These are phyloP conservation scores for Senecio squalidus DNA, from an alignment of 140 eudicot genomes.

Conservation along the genomic window DNA sequence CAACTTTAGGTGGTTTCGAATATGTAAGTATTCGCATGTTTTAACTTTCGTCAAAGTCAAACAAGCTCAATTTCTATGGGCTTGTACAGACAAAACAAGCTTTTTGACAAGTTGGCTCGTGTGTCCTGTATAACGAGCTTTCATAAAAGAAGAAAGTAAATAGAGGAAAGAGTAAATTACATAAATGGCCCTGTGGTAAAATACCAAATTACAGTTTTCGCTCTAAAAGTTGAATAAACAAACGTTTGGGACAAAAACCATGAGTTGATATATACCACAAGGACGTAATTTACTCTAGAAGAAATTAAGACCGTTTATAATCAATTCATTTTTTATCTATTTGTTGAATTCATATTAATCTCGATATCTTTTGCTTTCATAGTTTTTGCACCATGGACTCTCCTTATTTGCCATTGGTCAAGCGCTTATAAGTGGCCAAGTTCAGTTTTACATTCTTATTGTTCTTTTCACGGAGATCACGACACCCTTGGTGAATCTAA, in stretches of 20 bases:
- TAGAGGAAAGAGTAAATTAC: too few relatives aligned
- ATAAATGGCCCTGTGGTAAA: too few relatives aligned
- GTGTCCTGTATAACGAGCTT: too few relatives aligned
- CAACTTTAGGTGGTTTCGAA: conserved; percentile 77
- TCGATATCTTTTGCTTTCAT: conserved; percentile 8
- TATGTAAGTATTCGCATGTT: conserved; percentile 59
- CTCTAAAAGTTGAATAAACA: too few relatives aligned
- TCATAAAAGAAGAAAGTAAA: too few relatives aligned
- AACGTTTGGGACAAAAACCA: too few relatives aligned
- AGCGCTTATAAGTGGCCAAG: conserved; percentile 73
- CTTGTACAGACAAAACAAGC: not conserved
- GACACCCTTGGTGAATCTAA: conserved; percentile 73
- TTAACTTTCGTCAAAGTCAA: not conserved
- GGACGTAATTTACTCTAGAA: too few relatives aligned
- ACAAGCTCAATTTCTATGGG: not conserved
- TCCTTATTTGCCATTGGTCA: conserved; percentile 57
- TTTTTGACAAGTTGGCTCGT: too few relatives aligned
- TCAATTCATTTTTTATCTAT: not conserved
- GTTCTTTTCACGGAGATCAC: conserved; percentile 83
- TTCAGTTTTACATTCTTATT: conserved; percentile 62
- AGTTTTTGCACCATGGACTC: conserved; percentile 85
- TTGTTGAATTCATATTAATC: not conserved
- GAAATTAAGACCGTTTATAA: not conserved
- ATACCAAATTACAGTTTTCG: too few relatives aligned
- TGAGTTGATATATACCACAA: too few relatives aligned